phyloP scores from a whole-genome alignment of 345 rosid genomes.

The Hibiscus trionum region DNA sequence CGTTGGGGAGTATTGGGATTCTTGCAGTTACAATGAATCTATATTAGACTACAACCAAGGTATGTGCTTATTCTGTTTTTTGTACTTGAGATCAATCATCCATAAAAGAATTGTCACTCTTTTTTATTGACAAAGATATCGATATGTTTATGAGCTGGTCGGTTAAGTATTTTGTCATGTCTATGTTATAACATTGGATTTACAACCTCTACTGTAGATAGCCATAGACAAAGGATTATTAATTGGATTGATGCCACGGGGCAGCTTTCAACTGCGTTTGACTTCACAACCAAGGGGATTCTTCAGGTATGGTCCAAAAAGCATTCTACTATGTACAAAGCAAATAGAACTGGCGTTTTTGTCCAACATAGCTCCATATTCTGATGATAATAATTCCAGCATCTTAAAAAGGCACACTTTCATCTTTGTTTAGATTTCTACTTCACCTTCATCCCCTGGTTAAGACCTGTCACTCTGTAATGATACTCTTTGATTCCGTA shows the following conservation, averaged over 20 bases:
- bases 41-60: slow-evolving; percentile 84
- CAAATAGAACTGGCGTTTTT: not conserved
- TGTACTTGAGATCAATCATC: not conserved
- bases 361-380: not conserved
- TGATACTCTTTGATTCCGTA: not conserved
- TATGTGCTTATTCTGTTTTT: slow-evolving; percentile 12
- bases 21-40: slow-evolving; percentile 59
- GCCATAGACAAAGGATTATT: slow-evolving; percentile 73
- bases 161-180: not conserved
- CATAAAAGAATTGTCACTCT: not conserved
- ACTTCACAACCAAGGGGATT: slow-evolving; percentile 88
- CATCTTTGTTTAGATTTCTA: not conserved
- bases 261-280: slow-evolving; percentile 76
- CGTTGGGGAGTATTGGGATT: slow-evolving; percentile 92
- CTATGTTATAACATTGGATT: not conserved
- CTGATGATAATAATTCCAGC: not conserved
- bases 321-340: not conserved
- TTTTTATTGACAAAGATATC: not conserved
- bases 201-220: slow-evolving; percentile 38
- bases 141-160: not conserved
- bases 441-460: not conserved
- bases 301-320: slow-evolving; percentile 49
- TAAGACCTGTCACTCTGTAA: not conserved
- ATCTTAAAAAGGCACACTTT: not conserved
- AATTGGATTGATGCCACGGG: slow-evolving; percentile 79